These are phyloP conservation scores for Leptomonas pyrrhocoris DNA, from an alignment of 208 protist species.

Conservation along the genomic window DNA sequence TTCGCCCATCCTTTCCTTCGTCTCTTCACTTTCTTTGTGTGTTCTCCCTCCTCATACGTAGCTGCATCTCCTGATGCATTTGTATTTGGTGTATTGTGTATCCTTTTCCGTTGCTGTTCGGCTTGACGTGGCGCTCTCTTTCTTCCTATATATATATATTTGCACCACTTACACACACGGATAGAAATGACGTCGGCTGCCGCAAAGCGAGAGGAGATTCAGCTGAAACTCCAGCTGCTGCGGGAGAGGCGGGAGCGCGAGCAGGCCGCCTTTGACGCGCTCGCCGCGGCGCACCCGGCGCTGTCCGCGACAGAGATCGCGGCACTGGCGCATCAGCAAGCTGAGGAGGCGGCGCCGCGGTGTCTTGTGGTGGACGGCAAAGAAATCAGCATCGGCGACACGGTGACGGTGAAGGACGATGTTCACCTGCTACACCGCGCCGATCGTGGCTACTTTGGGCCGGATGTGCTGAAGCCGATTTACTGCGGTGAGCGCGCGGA, in stretches of 20 bases:
- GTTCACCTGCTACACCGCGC: slow-evolving; percentile 33
- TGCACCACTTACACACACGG: not conserved
- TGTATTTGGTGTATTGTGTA: too few species aligned
- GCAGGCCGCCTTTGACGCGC: slow-evolving; percentile 66
- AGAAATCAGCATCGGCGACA: slow-evolving; percentile 53
- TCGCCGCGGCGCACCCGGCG: slow-evolving; percentile 38
- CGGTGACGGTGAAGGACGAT: slow-evolving; percentile 70
- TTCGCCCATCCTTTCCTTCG: too few species aligned
- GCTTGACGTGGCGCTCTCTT: not conserved
- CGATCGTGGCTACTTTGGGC: slow-evolving; percentile 64
- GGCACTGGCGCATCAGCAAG: slow-evolving; percentile 50
- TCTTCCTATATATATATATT: not conserved
- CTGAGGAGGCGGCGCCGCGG: slow-evolving; percentile 31
- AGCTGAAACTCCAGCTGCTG: slow-evolving; percentile 69
- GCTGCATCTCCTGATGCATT: too few species aligned
- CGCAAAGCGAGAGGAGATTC: slow-evolving; percentile 66
- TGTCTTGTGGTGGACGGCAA: slow-evolving; percentile 33
- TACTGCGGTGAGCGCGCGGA: slow-evolving; percentile 82
- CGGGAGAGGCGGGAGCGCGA: slow-evolving; percentile 62
- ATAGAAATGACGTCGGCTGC: slow-evolving; percentile 23
- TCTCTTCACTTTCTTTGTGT: not conserved
- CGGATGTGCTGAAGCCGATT: slow-evolving; percentile 74
- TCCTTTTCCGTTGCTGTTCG: too few species aligned
- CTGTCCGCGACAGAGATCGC: slow-evolving; percentile 56
- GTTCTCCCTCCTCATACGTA: too few species aligned